These are phyloP conservation scores for Selaginella tamariscina DNA, from an alignment of 75 land plant species.

Conservation along the genomic window DNA sequence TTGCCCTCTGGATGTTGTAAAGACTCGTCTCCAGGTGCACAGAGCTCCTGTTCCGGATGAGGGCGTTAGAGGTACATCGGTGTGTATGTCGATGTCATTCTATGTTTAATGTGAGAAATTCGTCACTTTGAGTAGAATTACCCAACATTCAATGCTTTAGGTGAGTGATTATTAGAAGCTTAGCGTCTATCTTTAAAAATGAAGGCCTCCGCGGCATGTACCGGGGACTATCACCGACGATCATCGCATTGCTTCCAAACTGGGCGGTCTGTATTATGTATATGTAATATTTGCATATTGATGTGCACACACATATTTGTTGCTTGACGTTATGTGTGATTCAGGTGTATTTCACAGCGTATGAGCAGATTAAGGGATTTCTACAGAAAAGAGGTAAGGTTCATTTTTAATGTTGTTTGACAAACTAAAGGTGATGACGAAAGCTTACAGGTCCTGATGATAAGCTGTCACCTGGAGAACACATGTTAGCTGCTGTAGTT, in stretches of 20 bases:
- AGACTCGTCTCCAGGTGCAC: conserved; percentile 91
- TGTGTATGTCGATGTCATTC: background rate
- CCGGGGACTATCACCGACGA: conserved; percentile 86
- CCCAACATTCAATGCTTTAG: background rate
- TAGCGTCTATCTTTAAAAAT: conserved; percentile 59
- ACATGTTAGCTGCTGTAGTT: conserved; percentile 84
- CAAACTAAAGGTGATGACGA: background rate
- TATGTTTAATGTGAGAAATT: background rate
- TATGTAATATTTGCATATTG: background rate
- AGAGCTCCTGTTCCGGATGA: conserved; percentile 32
- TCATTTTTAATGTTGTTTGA: background rate
- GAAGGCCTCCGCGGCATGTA: conserved; percentile 88
- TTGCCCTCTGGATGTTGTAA: conserved; percentile 95
- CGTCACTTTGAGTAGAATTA: background rate
- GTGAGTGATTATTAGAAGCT: conserved; percentile 44
- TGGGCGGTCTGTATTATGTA: conserved; percentile 64
- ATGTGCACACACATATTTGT: background rate
- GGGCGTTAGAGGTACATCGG: conserved; percentile 12
- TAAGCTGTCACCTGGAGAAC: conserved; percentile 1
- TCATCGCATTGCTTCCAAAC: conserved; percentile 83
- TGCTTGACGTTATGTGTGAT: background rate
- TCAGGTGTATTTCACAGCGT: conserved; percentile 18
- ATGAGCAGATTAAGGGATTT: conserved; percentile 19
- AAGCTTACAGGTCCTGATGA: background rate
- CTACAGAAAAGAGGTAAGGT: background rate